phyloP scores from a whole-genome alignment of 2,329 filamentous ascomycete species.

The Colletotrichum godetiae region DNA sequence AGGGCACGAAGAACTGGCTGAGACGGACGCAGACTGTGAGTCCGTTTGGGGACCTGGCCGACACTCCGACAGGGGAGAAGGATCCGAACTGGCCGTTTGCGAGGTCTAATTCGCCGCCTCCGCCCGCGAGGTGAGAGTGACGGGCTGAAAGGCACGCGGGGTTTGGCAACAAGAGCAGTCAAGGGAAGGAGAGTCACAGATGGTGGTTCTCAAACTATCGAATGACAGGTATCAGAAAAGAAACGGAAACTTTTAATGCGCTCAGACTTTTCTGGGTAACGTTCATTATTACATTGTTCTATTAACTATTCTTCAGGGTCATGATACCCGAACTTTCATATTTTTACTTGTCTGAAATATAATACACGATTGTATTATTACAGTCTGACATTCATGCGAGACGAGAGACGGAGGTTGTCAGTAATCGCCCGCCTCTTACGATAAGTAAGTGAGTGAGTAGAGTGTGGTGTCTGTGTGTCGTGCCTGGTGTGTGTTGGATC shows the following conservation, averaged over 20 bases:
- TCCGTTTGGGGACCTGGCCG: conserved; percentile 46
- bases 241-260: not conserved
- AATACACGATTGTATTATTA: not conserved
- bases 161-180: not conserved
- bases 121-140: not conserved
- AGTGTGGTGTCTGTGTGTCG: not conserved
- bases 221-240: not conserved
- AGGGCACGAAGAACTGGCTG: conserved; percentile 44
- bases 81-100: conserved; percentile 28
- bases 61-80: conserved; percentile 22
- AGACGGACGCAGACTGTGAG: conserved; percentile 45
- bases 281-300: not conserved
- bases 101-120: conserved; percentile 7
- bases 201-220: not conserved
- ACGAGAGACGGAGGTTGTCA: not conserved
- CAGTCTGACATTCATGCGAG: not conserved
- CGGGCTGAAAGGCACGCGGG: not conserved
- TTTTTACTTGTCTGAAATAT: not conserved
- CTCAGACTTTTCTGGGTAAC: not conserved
- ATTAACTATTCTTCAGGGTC: not conserved
- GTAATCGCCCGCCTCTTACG: not conserved
- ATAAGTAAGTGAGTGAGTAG: not conserved
- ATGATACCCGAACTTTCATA: not conserved
- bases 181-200: not conserved
- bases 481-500: not conserved